A percentile compares a stretch with the other conserved stretches of the same genome.
Evolutionary conservation across 2,329 filamentous ascomycete genomes (phyloP).

Genomic region (Plectosphaerella plurivora): DNA sequence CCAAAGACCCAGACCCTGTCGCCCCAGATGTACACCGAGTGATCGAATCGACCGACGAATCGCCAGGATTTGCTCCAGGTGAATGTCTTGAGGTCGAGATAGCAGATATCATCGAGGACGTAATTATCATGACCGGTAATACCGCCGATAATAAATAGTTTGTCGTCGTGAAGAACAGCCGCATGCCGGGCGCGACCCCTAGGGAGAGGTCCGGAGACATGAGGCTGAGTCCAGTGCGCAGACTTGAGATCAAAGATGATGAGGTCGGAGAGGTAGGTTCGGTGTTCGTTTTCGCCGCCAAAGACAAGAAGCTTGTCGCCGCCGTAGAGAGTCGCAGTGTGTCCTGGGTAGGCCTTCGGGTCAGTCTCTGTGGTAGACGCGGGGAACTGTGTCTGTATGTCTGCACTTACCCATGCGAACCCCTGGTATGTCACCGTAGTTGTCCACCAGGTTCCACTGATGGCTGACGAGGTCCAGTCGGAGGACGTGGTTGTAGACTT

Average conservation of each 20-base stretch:
- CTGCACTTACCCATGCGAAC: conserved; percentile 79
- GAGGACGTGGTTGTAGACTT: conserved; percentile 97
- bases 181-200: conserved; percentile 91
- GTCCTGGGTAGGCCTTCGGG: conserved; percentile 49
- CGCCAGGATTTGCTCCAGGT: conserved; percentile 96
- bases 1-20: conserved; percentile 96
- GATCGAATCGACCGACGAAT: conserved; percentile 92
- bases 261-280: conserved; percentile 90
- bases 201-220: conserved; percentile 77
- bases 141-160: conserved; percentile 92
- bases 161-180: conserved; percentile 91
- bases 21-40: conserved; percentile 88
- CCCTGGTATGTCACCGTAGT: conserved; percentile 96
- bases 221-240: conserved; percentile 91
- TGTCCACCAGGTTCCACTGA: conserved; percentile 94
- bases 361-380: too few species aligned
- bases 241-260: conserved; percentile 95
- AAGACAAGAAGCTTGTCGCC: conserved; percentile 96
- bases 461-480: conserved; percentile 80
- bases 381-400: too few species aligned
- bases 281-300: conserved; percentile 95
- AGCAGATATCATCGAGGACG: conserved; percentile 93
- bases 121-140: conserved; percentile 89
- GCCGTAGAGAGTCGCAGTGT: conserved; percentile 91
- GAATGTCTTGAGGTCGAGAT: conserved; percentile 93